Conservation (phyloP, 2,329 filamentous ascomycete species). For the Fusarium chlamydosporum region DNA sequence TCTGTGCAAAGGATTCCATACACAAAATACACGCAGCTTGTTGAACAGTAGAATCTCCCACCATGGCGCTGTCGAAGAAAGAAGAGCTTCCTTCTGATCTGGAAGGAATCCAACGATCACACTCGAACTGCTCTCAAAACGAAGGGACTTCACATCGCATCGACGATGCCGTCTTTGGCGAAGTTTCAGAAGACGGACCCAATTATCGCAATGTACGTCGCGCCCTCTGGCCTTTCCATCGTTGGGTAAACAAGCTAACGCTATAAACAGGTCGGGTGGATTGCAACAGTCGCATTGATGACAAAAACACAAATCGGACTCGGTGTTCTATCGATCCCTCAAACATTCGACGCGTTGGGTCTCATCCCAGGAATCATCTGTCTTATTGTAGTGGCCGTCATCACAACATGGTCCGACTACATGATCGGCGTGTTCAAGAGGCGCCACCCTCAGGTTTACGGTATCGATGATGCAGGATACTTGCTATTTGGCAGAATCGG, state of each 20-base stretch:
- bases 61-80: constrained; percentile 22
- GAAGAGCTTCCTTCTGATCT: constrained; percentile 22
- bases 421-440: constrained; percentile 66
- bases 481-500: constrained; percentile 65
- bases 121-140: constrained; percentile 1
- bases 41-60: not conserved
- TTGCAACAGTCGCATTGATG: constrained; percentile 61
- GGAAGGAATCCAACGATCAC: constrained; percentile 8
- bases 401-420: constrained; percentile 53
- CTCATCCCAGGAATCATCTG: constrained; percentile 63
- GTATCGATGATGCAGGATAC: constrained; percentile 66
- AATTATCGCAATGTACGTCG: constrained; percentile 28
- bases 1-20: not conserved
- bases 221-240: not conserved
- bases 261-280: constrained; percentile 57
- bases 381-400: constrained; percentile 56
- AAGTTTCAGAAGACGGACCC: constrained; percentile 22
- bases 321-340: constrained; percentile 64
- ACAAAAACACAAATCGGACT: constrained; percentile 63
- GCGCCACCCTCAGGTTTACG: constrained; percentile 65
- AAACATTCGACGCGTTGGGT: constrained; percentile 61
- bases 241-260: not conserved
- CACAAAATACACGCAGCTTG: not conserved
- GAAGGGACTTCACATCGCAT: constrained; percentile 14
- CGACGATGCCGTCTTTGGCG: constrained; percentile 29